phyloP scores from a whole-genome alignment of 768 basidiomycete species.

The Suillus fuscotomentosus region DNA sequence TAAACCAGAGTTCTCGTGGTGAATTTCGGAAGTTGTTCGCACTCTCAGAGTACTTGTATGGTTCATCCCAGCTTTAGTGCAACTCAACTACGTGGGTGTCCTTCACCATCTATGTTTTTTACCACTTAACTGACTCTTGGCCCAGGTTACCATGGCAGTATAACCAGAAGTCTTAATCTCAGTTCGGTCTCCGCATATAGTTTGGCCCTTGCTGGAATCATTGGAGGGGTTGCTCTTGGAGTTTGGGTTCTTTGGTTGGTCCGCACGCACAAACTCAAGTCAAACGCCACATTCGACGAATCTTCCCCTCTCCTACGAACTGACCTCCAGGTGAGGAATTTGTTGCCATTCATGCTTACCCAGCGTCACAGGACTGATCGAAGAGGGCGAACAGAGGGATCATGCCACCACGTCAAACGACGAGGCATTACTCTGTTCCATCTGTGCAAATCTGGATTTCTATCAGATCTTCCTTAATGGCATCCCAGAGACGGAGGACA shows the following conservation, averaged over 20 bases:
- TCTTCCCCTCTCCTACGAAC: neutral
- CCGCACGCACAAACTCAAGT: neutral
- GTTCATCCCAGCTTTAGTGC: neutral
- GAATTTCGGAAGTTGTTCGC: neutral
- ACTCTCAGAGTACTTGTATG: neutral
- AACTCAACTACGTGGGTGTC: neutral
- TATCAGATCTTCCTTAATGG: constrained; percentile 5
- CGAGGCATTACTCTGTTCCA: constrained; percentile 1
- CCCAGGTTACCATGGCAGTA: neutral
- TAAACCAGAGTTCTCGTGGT: neutral
- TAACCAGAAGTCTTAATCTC: neutral
- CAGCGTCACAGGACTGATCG: neutral
- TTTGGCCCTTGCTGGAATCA: neutral
- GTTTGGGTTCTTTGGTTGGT: neutral
- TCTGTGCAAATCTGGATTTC: constrained; percentile 6
- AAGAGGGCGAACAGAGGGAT: neutral
- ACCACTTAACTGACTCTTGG: neutral
- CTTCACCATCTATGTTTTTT: neutral
- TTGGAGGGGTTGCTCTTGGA: neutral
- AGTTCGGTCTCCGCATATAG: neutral
- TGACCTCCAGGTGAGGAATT: neutral
- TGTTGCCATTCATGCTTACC: neutral
- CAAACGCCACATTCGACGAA: neutral
- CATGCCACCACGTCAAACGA: neutral
- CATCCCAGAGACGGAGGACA: neutral